Percentiles rank a stretch among this genome's conserved stretches.
Conservation (phyloP, 2,329 filamentous ascomycete species). For the Onygena corvina region DNA sequence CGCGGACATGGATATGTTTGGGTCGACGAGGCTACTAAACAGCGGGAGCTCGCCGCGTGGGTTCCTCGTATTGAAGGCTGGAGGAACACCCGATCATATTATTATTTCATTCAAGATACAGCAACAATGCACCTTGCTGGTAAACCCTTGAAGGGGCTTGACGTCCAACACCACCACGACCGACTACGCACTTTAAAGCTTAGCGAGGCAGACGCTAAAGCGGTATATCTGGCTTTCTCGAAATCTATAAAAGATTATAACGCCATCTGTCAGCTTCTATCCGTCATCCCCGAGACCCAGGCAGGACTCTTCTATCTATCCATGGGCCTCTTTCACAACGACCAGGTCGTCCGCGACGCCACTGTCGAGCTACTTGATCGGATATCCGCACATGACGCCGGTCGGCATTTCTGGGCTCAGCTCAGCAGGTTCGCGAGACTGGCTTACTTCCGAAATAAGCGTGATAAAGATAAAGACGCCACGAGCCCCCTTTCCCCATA, state of each 20-base stretch:
- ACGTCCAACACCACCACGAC: conserved; percentile 86
- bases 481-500: conserved; percentile 18
- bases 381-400: conserved; percentile 75
- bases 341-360: conserved; percentile 62
- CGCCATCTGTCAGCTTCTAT: conserved; percentile 72
- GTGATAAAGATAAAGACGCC: conserved; percentile 39
- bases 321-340: conserved; percentile 82
- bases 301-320: conserved; percentile 84
- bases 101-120: conserved; percentile 75
- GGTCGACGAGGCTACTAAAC: conserved; percentile 67
- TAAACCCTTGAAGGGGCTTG: conserved; percentile 37
- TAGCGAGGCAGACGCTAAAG: conserved; percentile 59
- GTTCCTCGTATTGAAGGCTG: conserved; percentile 91
- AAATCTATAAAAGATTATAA: conserved; percentile 67
- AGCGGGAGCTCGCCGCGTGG: conserved; percentile 79
- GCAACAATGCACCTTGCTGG: conserved; percentile 30
- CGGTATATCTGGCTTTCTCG: conserved; percentile 72
- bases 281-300: conserved; percentile 71
- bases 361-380: conserved; percentile 71
- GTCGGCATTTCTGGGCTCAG: conserved; percentile 80
- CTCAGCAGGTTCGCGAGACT: conserved; percentile 81
- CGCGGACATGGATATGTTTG: conserved; percentile 91
- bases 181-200: conserved; percentile 73
- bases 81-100: conserved; percentile 91
- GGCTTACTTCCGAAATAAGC: conserved; percentile 66